phyloP scores from a whole-genome alignment of 192 early-diverging fungal genomes.

The Coemansia umbellata region DNA sequence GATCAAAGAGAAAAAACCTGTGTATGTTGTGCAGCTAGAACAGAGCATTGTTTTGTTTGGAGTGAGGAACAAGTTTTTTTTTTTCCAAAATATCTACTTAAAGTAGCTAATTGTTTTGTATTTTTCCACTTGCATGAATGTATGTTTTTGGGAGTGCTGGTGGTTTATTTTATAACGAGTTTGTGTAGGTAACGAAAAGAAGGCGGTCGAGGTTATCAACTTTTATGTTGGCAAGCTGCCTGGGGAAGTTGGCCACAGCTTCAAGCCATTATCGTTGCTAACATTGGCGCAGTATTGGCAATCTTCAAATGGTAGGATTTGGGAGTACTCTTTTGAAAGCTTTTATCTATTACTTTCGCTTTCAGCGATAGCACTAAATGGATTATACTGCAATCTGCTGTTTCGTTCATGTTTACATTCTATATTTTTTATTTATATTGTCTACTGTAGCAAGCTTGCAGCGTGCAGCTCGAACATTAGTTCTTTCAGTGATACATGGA shows the following conservation, averaged over 20 bases:
- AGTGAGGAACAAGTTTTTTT: not conserved
- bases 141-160: not conserved
- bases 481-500: slow-evolving; percentile 43
- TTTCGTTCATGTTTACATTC: not conserved
- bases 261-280: slow-evolving; percentile 37
- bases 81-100: not conserved
- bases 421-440: not conserved
- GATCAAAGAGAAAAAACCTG: no score
- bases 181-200: slow-evolving; percentile 38
- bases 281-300: slow-evolving; percentile 45
- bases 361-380: not conserved
- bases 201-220: slow-evolving; percentile 49
- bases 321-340: not conserved
- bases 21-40: not conserved
- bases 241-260: slow-evolving; percentile 20
- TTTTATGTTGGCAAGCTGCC: slow-evolving; percentile 46
- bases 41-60: no score
- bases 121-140: not conserved
- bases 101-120: not conserved
- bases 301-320: slow-evolving; percentile 30
- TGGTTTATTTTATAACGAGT: not conserved
- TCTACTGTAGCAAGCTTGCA: slow-evolving; percentile 34
- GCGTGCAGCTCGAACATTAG: slow-evolving; percentile 45
- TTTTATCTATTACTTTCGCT: not conserved
- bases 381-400: not conserved